Conservation (phyloP, 768 basidiomycete genomes). For the Mycena capillaripes region DNA sequence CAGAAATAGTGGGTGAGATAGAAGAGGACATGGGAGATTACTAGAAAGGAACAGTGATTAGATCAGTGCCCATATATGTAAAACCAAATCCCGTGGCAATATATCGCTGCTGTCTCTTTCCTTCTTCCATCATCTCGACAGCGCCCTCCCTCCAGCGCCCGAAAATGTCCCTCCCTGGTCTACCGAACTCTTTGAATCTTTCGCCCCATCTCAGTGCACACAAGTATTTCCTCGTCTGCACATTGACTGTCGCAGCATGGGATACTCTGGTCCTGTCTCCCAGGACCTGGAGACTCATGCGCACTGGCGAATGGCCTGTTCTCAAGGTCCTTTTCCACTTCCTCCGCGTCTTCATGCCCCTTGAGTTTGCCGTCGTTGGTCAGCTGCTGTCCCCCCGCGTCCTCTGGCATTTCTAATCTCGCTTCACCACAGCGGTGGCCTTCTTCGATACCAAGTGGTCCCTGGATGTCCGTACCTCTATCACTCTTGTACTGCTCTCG, state of each 20-base stretch:
- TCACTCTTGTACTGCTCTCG: slow-evolving; percentile 4
- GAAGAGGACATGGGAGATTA: slow-evolving; percentile 21
- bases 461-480: slow-evolving; percentile 58
- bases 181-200: slow-evolving; percentile 80
- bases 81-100: no score
- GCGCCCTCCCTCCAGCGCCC: no score
- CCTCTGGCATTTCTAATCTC: slow-evolving; percentile 3
- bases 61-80: neutral
- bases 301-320: slow-evolving; percentile 76
- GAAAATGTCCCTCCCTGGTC: slow-evolving; percentile 38
- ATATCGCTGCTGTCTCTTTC: neutral
- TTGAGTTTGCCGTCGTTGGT: slow-evolving; percentile 86
- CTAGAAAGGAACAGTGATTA: no score
- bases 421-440: slow-evolving; percentile 70
- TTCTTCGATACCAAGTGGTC: slow-evolving; percentile 86
- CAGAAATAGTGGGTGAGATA: slow-evolving; percentile 22
- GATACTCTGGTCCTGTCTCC: slow-evolving; percentile 90
- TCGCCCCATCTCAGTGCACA: slow-evolving; percentile 86
- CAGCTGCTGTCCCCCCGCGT: slow-evolving; percentile 18
- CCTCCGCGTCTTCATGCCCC: slow-evolving; percentile 81
- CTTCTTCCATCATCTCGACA: neutral
- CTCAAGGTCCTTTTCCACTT: slow-evolving; percentile 86
- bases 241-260: slow-evolving; percentile 91
- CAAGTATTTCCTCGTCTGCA: slow-evolving; percentile 93
- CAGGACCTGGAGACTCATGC: slow-evolving; percentile 79